Evolutionary conservation across 768 basidiomycete species (phyloP), one percentile per base, ranked within the genome.

Genomic region (Mycena olivaceomarginata): DNA sequence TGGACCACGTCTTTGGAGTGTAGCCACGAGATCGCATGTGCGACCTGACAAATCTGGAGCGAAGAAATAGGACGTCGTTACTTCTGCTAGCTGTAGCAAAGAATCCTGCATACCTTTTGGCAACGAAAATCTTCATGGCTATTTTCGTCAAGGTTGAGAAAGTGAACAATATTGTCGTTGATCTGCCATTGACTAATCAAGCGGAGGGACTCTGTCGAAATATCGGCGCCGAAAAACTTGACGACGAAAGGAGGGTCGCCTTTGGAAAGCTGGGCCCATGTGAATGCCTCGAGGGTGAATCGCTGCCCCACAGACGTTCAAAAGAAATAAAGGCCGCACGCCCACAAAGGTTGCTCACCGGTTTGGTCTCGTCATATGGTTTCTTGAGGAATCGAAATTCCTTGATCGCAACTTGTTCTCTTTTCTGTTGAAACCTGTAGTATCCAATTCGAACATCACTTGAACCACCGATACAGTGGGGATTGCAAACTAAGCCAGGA

Each of bases 211-310:
- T 46, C 2, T 40, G 8, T 48, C 57, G 41, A 59, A 8, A 64
- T 41, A 31, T 71, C 60, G 20, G 60, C 59, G 51, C 60, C 70
- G n/a, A 40, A 71, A 39, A 71, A 71, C 37, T 71, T 63, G 39
- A 71, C 70, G 12, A 71, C n/a, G 18, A 63, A 51, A 31, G 37
- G 20, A 46, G n/a, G 48, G 31, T 41, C 70, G 20, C 16, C 40
- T 40, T 71, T 71, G 3, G 70, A 63, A n/a, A 71, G 22, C 15
- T 71, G 37, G 39, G 46, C 31, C 70, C 70, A 71, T 46, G 70
- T 71, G 22, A 48, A 22, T 9, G 60, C 70, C 39, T 71, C 70
- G 10, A 25, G 59, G 6, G 45, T 31, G 10, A 71, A 71, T 64
- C 20, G n/a, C 70, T 71, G 22, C n/a, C 18, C 10, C 6, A 2